A percentile compares a stretch with the other conserved stretches of the same genome.
Evolutionary conservation across 148 eudicot species (phyloP).

Genomic region (Tetragonia tetragonoides): DNA sequence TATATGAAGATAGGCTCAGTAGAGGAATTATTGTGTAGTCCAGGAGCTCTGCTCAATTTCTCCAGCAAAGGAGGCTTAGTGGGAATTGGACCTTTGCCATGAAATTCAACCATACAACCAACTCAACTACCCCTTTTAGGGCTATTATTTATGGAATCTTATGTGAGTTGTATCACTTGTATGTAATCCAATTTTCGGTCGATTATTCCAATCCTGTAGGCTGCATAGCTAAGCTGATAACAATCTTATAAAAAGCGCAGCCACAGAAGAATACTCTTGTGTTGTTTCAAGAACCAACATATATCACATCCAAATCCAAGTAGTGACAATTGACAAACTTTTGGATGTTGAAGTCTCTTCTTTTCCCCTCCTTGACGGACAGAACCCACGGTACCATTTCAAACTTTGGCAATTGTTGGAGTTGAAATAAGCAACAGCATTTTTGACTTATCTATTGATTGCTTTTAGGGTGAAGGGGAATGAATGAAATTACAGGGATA

Average conservation of each 20-base stretch:
- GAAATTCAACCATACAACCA: no score
- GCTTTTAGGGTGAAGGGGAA: no score
- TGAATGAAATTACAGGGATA: no score
- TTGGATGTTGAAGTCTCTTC: not conserved
- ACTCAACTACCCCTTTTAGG: no score
- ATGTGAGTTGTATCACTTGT: not conserved
- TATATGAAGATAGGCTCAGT: no score
- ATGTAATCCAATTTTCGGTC: not conserved
- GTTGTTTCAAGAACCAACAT: not conserved
- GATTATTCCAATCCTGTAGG: constrained; percentile 11
- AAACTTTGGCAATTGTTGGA: not conserved
- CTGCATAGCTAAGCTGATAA: not conserved
- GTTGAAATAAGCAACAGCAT: no score
- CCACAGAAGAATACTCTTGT: not conserved
- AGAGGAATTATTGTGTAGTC: no score
- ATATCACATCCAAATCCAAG: constrained; percentile 1
- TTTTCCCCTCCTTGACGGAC: not conserved
- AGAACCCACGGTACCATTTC: not conserved
- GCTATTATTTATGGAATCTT: not conserved
- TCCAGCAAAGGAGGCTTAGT: no score
- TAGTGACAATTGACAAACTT: not conserved
- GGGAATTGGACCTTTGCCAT: no score
- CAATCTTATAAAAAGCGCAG: not conserved
- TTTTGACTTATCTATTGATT: no score
- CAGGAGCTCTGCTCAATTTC: no score